Evolutionary conservation across 768 basidiomycete genomes (phyloP).

Genomic region (Mycena amicta): DNA sequence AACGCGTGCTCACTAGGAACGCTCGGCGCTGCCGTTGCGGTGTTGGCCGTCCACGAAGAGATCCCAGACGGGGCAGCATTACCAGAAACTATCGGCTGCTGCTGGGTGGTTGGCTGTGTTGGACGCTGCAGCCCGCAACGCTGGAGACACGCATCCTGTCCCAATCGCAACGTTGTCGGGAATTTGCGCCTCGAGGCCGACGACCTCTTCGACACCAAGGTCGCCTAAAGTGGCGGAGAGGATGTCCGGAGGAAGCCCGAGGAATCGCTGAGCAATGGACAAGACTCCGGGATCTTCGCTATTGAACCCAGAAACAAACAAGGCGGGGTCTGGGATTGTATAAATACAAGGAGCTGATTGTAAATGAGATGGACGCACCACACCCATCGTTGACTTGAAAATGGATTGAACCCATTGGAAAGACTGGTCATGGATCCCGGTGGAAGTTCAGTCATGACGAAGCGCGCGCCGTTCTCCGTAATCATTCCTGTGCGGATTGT

Average conservation of each 20-base stretch:
- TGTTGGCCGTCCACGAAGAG: background rate
- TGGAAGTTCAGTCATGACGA: conserved; percentile 22
- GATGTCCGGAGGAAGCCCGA: conserved; percentile 25
- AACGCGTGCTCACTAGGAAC: too few species aligned
- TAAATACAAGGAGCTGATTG: conserved; percentile 31
- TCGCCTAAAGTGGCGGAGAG: conserved; percentile 22
- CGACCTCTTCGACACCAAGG: conserved; percentile 19
- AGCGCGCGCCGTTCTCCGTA: conserved; percentile 24
- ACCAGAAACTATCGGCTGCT: conserved; percentile 9
- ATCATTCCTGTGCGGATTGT: conserved; percentile 27
- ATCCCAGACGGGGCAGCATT: conserved; percentile 13
- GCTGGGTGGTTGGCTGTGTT: conserved; percentile 10
- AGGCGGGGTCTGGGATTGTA: conserved; percentile 23
- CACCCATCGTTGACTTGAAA: conserved; percentile 25
- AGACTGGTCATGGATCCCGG: conserved; percentile 20
- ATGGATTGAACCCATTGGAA: conserved; percentile 22
- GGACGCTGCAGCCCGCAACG: conserved; percentile 21
- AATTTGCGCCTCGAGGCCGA: conserved; percentile 17
- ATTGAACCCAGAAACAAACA: conserved; percentile 22
- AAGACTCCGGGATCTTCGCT: conserved; percentile 18
- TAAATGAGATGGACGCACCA: conserved; percentile 4
- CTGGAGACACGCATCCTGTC: conserved; percentile 15
- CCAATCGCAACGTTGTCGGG: conserved; percentile 20
- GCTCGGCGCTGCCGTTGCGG: background rate
- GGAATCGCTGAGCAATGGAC: conserved; percentile 25